Evolutionary conservation across 768 basidiomycete genomes (phyloP), one percentile per base, ranked within the genome.

Genomic region (Pholiota conissans): DNA sequence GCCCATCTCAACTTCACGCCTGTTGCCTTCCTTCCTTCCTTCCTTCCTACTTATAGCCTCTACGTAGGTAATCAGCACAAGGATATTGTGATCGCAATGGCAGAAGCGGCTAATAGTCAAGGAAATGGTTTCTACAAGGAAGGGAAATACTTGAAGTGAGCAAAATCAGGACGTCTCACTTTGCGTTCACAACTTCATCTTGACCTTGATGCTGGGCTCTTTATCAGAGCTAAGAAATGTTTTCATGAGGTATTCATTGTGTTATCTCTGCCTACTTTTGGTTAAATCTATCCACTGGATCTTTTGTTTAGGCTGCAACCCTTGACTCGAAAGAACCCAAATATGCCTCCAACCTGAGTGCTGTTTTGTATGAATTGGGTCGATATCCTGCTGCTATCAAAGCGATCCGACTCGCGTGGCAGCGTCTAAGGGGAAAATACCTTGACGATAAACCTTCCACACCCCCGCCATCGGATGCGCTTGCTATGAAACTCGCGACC

Each of bases 341-440:
- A 40, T 66, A 65, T 47, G 49, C 63, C 1, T 66, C 67, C 18
- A 68, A 68, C 45, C 62, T 66, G 4, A 65, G 63, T 11, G 67
- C 67, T 3, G 65, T 60, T 2, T 48, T 59, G 16, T 68, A 62
- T 40, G 65, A 66, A 27, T 59, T 59, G 28, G 67, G 65, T 1
- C 54, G 49, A 8, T 66, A 68, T 37, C 45, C 42, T 13, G 48
- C 55, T 13, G 51, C 56, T 50, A 57, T 63, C 47, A 39, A 42
- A 29, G 48, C 57, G 3, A 61, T 59, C 32, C 47, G 32, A 3
- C 13, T 45, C 0, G 55, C 57, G 5, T 63, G 62, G 62, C 45
- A 32, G 52, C 48, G 56, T 14, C 52, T 63, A 3, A 49, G 20
- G 22, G 20, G 7, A 11, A 45, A 45, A 45, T 45, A 1, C 10